Evolutionary conservation across 345 rosid genomes (phyloP).

Genomic region (Moringa oleifera): DNA sequence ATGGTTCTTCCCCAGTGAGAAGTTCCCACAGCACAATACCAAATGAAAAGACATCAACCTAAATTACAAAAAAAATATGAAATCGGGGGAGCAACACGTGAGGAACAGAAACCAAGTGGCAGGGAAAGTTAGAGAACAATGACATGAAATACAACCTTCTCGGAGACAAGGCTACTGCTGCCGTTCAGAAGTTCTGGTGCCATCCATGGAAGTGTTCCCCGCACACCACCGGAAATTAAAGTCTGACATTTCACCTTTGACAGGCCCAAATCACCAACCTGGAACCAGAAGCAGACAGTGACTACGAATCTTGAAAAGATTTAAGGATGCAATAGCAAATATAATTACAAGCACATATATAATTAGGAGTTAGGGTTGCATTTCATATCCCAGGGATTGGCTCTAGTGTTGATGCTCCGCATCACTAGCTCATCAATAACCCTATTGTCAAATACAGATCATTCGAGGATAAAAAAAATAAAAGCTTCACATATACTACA

Average conservation of each 20-base stretch:
- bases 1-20: slow-evolving; percentile 68
- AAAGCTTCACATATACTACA: too few species aligned
- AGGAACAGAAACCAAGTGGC: too few species aligned
- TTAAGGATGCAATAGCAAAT: too few species aligned
- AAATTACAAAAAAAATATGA: not conserved
- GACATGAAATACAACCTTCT: slow-evolving; percentile 28
- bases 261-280: slow-evolving; percentile 56
- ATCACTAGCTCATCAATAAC: too few species aligned
- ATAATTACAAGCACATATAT: too few species aligned
- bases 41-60: slow-evolving; percentile 70
- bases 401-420: too few species aligned
- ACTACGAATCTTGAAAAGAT: too few species aligned
- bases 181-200: slow-evolving; percentile 46
- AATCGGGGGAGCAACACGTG: not conserved
- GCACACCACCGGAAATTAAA: slow-evolving; percentile 42
- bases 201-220: slow-evolving; percentile 58
- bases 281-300: slow-evolving; percentile 18
- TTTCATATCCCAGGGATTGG: too few species aligned
- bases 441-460: too few species aligned
- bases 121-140: too few species aligned
- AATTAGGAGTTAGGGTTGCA: too few species aligned
- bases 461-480: too few species aligned
- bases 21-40: slow-evolving; percentile 73
- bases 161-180: slow-evolving; percentile 33
- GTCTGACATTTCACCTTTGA: slow-evolving; percentile 41